These are phyloP conservation scores for Physcomitrellopsis africana DNA, from an alignment of 225 moss, liverwort and hornwort genomes.

Conservation along the genomic window DNA sequence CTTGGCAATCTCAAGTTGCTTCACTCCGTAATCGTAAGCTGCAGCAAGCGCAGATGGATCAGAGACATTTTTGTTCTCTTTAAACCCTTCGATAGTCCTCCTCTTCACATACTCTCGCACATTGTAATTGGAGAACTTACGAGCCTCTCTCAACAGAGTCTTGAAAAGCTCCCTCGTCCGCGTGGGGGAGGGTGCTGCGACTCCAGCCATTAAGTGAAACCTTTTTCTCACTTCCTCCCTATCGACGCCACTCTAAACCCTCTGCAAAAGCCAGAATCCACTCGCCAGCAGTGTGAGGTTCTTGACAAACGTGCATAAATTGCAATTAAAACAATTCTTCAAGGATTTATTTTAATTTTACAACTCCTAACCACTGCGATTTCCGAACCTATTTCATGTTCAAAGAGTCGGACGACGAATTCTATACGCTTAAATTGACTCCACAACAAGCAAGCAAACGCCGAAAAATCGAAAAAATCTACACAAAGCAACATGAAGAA, in stretches of 20 bases:
- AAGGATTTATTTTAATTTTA: not conserved
- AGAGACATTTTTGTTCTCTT: conserved; percentile 40
- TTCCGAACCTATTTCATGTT: not conserved
- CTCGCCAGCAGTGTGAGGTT: not conserved
- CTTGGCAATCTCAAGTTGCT: conserved; percentile 80
- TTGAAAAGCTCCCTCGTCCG: conserved; percentile 68
- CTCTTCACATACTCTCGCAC: conserved; percentile 93
- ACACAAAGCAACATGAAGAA: not conserved
- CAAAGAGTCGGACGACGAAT: not conserved
- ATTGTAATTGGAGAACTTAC: conserved; percentile 89
- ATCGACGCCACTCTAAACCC: not conserved
- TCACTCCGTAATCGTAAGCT: conserved; percentile 56
- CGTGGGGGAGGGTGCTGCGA: conserved; percentile 57
- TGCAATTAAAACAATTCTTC: not conserved
- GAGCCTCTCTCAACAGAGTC: conserved; percentile 68
- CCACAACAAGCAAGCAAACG: not conserved
- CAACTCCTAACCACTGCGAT: not conserved
- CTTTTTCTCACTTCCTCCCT: not conserved
- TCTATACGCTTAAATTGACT: conserved; percentile 1
- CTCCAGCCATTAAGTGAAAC: conserved; percentile 44
- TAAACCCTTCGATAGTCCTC: conserved; percentile 73
- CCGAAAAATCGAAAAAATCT: not conserved
- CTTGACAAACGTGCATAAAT: not conserved
- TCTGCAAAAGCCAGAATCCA: conserved; percentile 10
- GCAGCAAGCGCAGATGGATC: conserved; percentile 61